phyloP scores from a whole-genome alignment of 805 yeast genomes.

The Candida pseudoglaebosa region DNA sequence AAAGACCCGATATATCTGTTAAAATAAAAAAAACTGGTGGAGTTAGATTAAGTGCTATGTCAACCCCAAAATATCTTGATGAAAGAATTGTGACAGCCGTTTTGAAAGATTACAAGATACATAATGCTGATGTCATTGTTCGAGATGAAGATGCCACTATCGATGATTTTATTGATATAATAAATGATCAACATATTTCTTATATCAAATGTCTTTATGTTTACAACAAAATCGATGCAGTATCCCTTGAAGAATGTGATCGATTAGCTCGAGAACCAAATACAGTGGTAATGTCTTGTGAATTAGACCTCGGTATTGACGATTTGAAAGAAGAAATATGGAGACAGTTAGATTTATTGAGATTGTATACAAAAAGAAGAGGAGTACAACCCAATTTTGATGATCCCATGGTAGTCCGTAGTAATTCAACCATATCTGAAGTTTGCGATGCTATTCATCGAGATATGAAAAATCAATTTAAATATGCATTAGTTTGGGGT shows the following conservation, averaged over 20 bases:
- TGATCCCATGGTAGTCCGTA: slow-evolving; percentile 90
- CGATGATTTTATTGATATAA: slow-evolving; percentile 87
- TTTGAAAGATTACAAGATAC: slow-evolving; percentile 81
- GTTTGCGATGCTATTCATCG: slow-evolving; percentile 91
- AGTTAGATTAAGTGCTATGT: slow-evolving; percentile 71
- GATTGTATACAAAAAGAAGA: slow-evolving; percentile 85
- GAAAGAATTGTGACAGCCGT: slow-evolving; percentile 76
- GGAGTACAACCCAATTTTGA: slow-evolving; percentile 76
- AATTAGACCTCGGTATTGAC: slow-evolving; percentile 76
- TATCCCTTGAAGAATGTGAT: slow-evolving; percentile 90
- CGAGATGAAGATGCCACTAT: slow-evolving; percentile 87
- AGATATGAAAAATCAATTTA: slow-evolving; percentile 87
- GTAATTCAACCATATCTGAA: slow-evolving; percentile 71
- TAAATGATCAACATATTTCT: slow-evolving; percentile 82
- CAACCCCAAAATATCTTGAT: slow-evolving; percentile 78
- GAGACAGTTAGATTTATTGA: slow-evolving; percentile 75
- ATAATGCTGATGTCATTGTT: slow-evolving; percentile 88
- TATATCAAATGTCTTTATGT: slow-evolving; percentile 91
- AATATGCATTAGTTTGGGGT: slow-evolving; percentile 96
- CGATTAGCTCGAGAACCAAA: slow-evolving; percentile 88
- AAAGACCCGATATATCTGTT: slow-evolving; percentile 74
- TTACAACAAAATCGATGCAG: slow-evolving; percentile 93
- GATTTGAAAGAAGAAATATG: slow-evolving; percentile 92
- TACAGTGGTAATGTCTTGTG: slow-evolving; percentile 92
- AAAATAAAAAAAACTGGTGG: slow-evolving; percentile 89